phyloP scores from a whole-genome alignment of 345 rosid species.

The sweet orange (Citrus sinensis) region DNA sequence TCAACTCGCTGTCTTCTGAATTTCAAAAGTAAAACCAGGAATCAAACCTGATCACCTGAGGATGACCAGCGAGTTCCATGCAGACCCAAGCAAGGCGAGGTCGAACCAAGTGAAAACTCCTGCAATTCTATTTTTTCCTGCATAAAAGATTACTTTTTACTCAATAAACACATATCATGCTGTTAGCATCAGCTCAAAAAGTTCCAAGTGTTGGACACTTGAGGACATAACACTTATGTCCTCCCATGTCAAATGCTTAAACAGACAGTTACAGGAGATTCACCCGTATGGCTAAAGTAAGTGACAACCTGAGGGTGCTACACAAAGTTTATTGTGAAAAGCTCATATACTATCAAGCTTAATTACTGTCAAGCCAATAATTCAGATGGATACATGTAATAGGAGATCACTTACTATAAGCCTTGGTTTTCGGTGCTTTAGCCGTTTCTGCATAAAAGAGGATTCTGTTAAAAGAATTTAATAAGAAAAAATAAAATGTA shows the following conservation, averaged over 20 bases:
- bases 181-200: constrained; percentile 10
- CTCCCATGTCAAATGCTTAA: background rate
- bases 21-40: constrained; percentile 13
- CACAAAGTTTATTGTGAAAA: background rate
- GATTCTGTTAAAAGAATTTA: constrained; percentile 7
- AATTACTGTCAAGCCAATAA: background rate
- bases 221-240: background rate
- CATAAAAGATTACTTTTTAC: constrained; percentile 8
- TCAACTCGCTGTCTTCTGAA: background rate
- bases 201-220: background rate
- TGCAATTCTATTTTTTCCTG: constrained; percentile 77
- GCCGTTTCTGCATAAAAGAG: constrained; percentile 67
- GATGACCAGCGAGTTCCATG: constrained; percentile 81
- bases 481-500: background rate
- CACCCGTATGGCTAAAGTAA: background rate
- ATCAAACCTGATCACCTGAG: constrained; percentile 77
- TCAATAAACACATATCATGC: constrained; percentile 12
- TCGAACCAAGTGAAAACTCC: constrained; percentile 84
- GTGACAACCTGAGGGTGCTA: background rate
- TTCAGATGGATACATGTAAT: background rate
- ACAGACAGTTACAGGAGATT: background rate
- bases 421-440: constrained; percentile 62
- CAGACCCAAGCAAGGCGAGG: constrained; percentile 76
- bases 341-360: background rate
- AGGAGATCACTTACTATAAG: constrained; percentile 62